A percentile compares a stretch with the other conserved stretches of the same genome.
Evolutionary conservation across 345 rosid genomes (phyloP).

Genomic region (Gossypium stocksii): DNA sequence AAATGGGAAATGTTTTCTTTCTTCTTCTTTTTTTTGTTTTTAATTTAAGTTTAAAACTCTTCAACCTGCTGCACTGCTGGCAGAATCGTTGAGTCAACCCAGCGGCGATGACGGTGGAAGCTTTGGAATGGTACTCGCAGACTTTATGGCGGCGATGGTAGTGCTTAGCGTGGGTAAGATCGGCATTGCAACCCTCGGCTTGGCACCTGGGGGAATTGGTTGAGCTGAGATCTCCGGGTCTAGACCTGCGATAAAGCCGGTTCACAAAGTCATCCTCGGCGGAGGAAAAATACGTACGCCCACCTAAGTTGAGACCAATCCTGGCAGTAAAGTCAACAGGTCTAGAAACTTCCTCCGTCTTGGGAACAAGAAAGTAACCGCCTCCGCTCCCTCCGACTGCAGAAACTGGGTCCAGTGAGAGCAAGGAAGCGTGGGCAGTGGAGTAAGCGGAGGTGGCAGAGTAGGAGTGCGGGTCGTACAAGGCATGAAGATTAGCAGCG

Average conservation of each 20-base stretch:
- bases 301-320: constrained; percentile 86
- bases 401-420: constrained; percentile 38
- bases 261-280: constrained; percentile 87
- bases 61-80: constrained; percentile 99
- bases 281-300: constrained; percentile 86
- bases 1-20: constrained; percentile 23
- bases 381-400: constrained; percentile 22
- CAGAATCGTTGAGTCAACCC: constrained; percentile 97
- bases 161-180: constrained; percentile 88
- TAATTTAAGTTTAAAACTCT: constrained; percentile 12
- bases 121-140: constrained; percentile 95
- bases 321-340: constrained; percentile 50
- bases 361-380: constrained; percentile 56
- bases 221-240: constrained; percentile 53
- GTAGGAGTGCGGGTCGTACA: constrained; percentile 53
- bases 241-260: constrained; percentile 75
- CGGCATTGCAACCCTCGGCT: constrained; percentile 95
- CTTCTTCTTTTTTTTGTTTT: neutral
- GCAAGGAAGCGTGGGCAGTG: constrained; percentile 32
- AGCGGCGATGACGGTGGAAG: constrained; percentile 78
- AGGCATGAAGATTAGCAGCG: constrained; percentile 17
- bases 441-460: constrained; percentile 31
- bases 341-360: constrained; percentile 58
- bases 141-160: constrained; percentile 97
- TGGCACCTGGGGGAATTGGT: constrained; percentile 72